These are phyloP conservation scores for Rubia tinctorum DNA, from an alignment of 305 asterid species.

Conservation along the genomic window DNA sequence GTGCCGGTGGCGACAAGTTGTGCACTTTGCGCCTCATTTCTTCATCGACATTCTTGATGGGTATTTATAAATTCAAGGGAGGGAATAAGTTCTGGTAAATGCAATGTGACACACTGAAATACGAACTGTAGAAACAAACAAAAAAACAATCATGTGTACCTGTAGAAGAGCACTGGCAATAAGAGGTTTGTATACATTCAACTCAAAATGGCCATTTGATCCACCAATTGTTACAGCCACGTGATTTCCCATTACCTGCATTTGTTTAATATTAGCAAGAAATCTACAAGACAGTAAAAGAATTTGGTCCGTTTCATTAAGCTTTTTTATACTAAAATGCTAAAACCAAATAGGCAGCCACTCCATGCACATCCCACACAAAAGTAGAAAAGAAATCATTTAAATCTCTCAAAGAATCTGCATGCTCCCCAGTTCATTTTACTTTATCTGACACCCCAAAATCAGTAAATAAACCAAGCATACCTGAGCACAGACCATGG, in stretches of 20 bases:
- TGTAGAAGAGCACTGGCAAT: constrained; percentile 86
- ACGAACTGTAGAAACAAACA: neutral
- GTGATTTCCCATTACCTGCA: constrained; percentile 96
- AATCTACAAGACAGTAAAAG: neutral
- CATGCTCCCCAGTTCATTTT: constrained; percentile 4
- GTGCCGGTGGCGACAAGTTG: too few species aligned
- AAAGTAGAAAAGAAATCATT: neutral
- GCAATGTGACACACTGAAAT: neutral
- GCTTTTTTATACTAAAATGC: neutral
- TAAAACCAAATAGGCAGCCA: neutral
- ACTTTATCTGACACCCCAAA: neutral
- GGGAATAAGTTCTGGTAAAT: neutral
- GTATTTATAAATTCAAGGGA: neutral
- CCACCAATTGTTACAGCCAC: constrained; percentile 87
- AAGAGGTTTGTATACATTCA: constrained; percentile 92
- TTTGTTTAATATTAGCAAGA: constrained; percentile 12
- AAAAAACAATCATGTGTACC: constrained; percentile 38
- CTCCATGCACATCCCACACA: neutral
- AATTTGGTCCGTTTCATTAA: neutral
- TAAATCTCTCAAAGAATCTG: neutral
- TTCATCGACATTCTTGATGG: neutral
- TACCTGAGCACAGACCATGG: constrained; percentile 98
- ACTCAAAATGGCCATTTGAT: constrained; percentile 90
- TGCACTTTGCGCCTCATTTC: too few species aligned
- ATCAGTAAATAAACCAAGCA: constrained; percentile 8